Evolutionary conservation across 2,329 filamentous ascomycete species (phyloP), one percentile per base, ranked within the genome.

Genomic region (Penicillium sp.): DNA sequence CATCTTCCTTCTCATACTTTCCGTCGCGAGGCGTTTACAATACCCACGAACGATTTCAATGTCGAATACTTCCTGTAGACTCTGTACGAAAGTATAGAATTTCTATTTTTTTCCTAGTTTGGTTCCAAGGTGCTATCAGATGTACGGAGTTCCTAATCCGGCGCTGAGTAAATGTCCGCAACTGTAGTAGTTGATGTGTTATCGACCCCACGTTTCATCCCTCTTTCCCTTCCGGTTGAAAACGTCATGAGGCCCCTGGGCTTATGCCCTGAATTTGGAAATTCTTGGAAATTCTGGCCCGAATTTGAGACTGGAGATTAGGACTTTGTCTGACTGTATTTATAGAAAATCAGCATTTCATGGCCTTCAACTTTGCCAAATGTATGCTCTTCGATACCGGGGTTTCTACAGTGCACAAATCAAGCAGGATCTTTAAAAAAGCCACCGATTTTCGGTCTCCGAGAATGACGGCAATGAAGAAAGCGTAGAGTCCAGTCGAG

Each of bases 11-110:
- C 62, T 53, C 55, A 59, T 60, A 56, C 59, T 61, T 56, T 59
- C 63, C 63, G 55, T 62, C 57, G 58, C 58, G 61, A 63, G 64
- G 66, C 67, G 65, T 70, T 71, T 69, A 67, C 65, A 70, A 71
- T 73, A 72, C 70, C 69, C 70, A 69, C 47, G 57, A 62, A 69
- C 47, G 57, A 62, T 62, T 53, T 58, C 60, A 66, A 61, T 56
- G 45, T 56, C 40, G 20, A 26, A 11, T 33, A 12, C 23, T 25
- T 22, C 45, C 35, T 18, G 27, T 47, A 45, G 26, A 22, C 22
- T 45, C 8, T 18, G 7, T 35, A 37, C n/a, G n/a, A 18, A 9
- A 6, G 8, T 7, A 37, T 37, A 37, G 15, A 11, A 18, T 37
- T 18, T n/a, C n/a, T 11, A 27, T 18, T 2, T 37, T 37, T 18